phyloP scores from a whole-genome alignment of 495 filamentous ascomycete species.

The Chaetomium tenue region DNA sequence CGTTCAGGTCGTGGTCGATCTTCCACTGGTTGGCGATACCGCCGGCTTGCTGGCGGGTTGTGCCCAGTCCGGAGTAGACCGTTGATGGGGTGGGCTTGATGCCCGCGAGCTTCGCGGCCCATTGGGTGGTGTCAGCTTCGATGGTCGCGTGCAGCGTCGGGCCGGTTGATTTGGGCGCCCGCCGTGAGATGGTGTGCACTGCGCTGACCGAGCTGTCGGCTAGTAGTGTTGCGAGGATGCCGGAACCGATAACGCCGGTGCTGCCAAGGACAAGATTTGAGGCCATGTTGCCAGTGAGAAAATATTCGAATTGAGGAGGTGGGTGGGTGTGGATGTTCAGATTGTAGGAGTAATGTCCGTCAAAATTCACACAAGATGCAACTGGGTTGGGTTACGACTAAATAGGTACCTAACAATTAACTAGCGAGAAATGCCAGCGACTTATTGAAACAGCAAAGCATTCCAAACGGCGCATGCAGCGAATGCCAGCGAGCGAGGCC shows the following conservation, averaged over 20 bases:
- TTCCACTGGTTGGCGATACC: slow-evolving; percentile 71
- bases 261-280: slow-evolving; percentile 54
- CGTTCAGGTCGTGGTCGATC: slow-evolving; percentile 72
- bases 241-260: slow-evolving; percentile 57
- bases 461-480: background rate
- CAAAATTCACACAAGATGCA: background rate
- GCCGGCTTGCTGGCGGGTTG: slow-evolving; percentile 63
- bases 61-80: slow-evolving; percentile 66
- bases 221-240: slow-evolving; percentile 58
- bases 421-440: background rate
- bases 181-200: slow-evolving; percentile 59
- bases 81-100: slow-evolving; percentile 57
- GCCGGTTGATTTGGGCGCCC: slow-evolving; percentile 46
- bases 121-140: slow-evolving; percentile 51
- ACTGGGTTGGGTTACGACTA: background rate
- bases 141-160: slow-evolving; percentile 52
- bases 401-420: background rate
- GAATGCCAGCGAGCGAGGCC: background rate
- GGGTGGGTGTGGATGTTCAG: background rate
- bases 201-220: slow-evolving; percentile 41
- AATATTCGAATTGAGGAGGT: background rate
- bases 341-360: background rate
- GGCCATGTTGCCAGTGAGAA: slow-evolving; percentile 29
- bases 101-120: slow-evolving; percentile 54
- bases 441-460: background rate